Percentiles rank a stretch among this genome's conserved stretches.
phyloP scores from a whole-genome alignment of 1,139 yeast genomes.

The Hansenula lynferdii region DNA sequence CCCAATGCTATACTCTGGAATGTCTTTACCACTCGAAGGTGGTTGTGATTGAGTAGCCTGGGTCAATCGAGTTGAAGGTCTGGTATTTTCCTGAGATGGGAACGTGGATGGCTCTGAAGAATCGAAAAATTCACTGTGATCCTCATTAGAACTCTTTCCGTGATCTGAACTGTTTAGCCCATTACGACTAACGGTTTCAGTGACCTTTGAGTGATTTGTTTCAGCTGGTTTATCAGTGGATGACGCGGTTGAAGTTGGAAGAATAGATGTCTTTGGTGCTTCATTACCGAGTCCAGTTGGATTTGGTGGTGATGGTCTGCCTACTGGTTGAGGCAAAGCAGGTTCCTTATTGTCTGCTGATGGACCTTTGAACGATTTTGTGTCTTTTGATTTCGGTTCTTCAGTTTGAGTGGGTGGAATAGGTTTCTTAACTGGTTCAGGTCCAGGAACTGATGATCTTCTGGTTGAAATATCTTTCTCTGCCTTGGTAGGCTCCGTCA shows the following conservation, averaged over 20 bases:
- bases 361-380: not conserved
- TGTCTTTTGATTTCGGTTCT: not conserved
- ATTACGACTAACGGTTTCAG: not conserved
- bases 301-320: slow-evolving; percentile 2
- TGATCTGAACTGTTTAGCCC: too few species aligned
- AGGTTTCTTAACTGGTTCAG: not conserved
- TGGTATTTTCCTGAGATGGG: not conserved
- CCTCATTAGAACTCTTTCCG: too few species aligned
- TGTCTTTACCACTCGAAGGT: not conserved
- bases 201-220: not conserved
- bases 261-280: too few species aligned
- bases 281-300: not conserved
- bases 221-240: not conserved
- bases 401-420: not conserved
- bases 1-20: slow-evolving; percentile 2
- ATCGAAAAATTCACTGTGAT: not conserved
- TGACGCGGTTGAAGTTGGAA: not conserved
- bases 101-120: not conserved
- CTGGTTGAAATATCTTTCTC: not conserved
- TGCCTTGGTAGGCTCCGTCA: not conserved
- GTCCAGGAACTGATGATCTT: not conserved
- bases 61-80: not conserved
- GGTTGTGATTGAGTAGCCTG: not conserved
- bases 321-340: not conserved
- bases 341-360: not conserved